These are phyloP conservation scores for Blumeriella jaapii DNA, from an alignment of 2,329 filamentous ascomycete genomes.

Conservation along the genomic window DNA sequence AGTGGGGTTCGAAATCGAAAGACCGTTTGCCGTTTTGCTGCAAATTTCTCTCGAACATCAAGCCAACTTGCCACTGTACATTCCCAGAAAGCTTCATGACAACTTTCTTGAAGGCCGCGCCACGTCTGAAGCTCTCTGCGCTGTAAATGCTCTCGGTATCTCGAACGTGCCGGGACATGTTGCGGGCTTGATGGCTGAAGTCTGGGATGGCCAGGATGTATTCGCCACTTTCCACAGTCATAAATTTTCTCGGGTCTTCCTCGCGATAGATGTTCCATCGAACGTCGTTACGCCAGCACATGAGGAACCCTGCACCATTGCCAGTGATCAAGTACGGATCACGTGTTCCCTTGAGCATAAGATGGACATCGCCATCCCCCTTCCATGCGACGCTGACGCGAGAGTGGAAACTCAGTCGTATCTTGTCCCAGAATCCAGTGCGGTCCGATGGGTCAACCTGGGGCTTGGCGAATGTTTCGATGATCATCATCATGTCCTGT, in stretches of 20 bases:
- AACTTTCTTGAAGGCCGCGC: constrained; percentile 92
- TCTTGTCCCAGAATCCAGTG: constrained; percentile 98
- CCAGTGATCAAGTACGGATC: constrained; percentile 92
- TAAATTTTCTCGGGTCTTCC: constrained; percentile 82
- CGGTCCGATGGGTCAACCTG: constrained; percentile 87
- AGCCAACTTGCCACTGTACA: constrained; percentile 81
- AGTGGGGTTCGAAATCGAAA: constrained; percentile 87
- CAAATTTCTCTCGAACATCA: constrained; percentile 84
- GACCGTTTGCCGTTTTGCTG: constrained; percentile 54
- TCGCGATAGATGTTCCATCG: constrained; percentile 74
- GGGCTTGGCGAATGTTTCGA: constrained; percentile 94
- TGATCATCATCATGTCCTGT: constrained; percentile 99
- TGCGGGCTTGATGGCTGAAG: constrained; percentile 73
- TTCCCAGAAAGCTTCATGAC: constrained; percentile 97
- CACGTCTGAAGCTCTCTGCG: constrained; percentile 51
- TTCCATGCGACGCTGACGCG: constrained; percentile 84
- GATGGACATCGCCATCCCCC: constrained; percentile 87
- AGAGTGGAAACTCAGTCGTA: constrained; percentile 87
- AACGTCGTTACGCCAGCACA: constrained; percentile 97
- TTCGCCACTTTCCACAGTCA: constrained; percentile 91
- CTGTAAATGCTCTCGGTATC: constrained; percentile 44
- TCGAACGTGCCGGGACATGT: constrained; percentile 36
- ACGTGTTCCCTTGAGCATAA: constrained; percentile 80
- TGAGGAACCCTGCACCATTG: constrained; percentile 86
- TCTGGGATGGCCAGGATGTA: constrained; percentile 92